Evolutionary conservation across 2,329 filamentous ascomycete species (phyloP).

Genomic region (Ophiostoma sp.): DNA sequence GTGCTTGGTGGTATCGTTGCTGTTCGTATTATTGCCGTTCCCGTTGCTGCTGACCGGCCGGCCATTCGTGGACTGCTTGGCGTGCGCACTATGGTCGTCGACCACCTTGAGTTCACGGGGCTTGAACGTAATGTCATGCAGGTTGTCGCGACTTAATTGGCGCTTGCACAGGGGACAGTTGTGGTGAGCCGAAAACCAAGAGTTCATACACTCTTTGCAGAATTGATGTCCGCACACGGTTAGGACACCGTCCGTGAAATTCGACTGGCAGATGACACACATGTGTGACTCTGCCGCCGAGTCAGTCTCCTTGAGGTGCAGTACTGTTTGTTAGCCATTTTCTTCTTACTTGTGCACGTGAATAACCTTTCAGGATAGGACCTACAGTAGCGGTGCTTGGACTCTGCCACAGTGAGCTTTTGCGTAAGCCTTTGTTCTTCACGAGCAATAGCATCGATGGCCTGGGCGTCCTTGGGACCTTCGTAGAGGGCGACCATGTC

Average conservation of each 20-base stretch:
- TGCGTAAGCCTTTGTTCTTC: conserved; percentile 49
- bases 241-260: conserved; percentile 71
- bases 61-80: not conserved
- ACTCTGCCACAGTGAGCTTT: conserved; percentile 57
- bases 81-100: conserved; percentile 28
- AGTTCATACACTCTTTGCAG: conserved; percentile 77
- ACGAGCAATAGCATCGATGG: conserved; percentile 40
- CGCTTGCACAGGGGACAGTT: conserved; percentile 85
- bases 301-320: conserved; percentile 53
- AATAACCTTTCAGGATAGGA: conserved; percentile 18
- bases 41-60: conserved; percentile 18
- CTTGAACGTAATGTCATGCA: conserved; percentile 82
- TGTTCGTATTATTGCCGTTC: conserved; percentile 4
- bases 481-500: conserved; percentile 77
- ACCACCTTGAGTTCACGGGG: conserved; percentile 67
- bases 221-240: conserved; percentile 90
- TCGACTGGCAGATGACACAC: conserved; percentile 79
- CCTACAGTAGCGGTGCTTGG: conserved; percentile 70
- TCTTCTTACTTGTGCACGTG: not conserved
- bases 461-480: conserved; percentile 51
- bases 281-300: conserved; percentile 59
- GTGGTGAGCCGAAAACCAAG: conserved; percentile 69
- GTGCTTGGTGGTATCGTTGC: conserved; percentile 19
- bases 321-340: conserved; percentile 36
- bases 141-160: conserved; percentile 57